A percentile compares a stretch with the other conserved stretches of the same genome.
Evolutionary conservation across 768 basidiomycete species (phyloP).

Genomic region (Kwoniella pini): DNA sequence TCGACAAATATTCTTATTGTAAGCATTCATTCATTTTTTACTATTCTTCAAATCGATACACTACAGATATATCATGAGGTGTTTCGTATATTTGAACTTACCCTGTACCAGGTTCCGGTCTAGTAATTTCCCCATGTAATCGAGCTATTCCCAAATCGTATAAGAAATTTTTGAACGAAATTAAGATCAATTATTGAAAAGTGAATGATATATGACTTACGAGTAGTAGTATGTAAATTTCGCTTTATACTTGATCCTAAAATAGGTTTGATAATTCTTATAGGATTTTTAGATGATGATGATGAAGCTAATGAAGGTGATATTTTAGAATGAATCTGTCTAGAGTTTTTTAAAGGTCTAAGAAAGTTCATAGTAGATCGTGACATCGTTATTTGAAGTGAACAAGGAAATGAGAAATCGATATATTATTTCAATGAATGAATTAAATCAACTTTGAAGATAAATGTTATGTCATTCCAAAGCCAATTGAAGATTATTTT

Average conservation of each 20-base stretch:
- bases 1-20: too few species aligned
- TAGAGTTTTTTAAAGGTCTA: neutral
- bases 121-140: slow-evolving; percentile 43
- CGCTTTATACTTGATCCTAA: neutral
- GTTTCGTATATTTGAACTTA: slow-evolving; percentile 17
- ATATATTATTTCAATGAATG: neutral
- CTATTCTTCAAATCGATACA: neutral
- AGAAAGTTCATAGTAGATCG: neutral
- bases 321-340: neutral
- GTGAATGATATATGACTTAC: neutral
- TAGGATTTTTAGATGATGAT: neutral
- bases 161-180: neutral
- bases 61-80: neutral
- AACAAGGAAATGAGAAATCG: too few species aligned
- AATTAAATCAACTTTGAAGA: neutral
- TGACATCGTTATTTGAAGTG: slow-evolving; percentile 2
- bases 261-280: neutral
- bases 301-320: neutral
- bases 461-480: neutral
- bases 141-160: slow-evolving; percentile 9
- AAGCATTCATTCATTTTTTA: neutral
- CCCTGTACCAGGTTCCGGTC: slow-evolving; percentile 50
- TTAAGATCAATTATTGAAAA: neutral
- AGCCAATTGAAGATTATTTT: too few species aligned
- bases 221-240: slow-evolving; percentile 4